Percentiles rank a stretch among this genome's conserved stretches.
These are phyloP conservation scores for Monilinia laxa DNA, from an alignment of 2,329 filamentous ascomycete genomes.

Conservation along the genomic window DNA sequence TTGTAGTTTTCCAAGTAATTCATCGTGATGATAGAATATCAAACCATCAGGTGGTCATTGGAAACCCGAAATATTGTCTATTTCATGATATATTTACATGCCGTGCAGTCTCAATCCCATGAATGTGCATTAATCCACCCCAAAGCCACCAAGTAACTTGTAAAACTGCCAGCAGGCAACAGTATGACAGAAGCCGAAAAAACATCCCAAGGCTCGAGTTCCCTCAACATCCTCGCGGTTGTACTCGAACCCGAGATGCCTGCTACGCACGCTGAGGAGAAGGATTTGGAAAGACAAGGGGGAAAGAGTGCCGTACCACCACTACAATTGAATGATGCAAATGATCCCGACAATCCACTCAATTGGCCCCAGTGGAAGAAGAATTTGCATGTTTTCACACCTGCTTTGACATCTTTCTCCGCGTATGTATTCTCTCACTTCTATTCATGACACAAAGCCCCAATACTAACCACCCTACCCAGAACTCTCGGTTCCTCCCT, in stretches of 20 bases:
- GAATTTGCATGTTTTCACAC: slow-evolving; percentile 11
- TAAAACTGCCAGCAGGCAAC: background rate
- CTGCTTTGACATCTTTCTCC: slow-evolving; percentile 1
- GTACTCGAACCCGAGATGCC: background rate
- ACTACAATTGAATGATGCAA: slow-evolving; percentile 16
- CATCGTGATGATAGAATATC: background rate
- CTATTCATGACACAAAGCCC: background rate
- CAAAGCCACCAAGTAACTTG: background rate
- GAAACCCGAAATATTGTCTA: background rate
- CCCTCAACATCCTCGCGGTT: background rate
- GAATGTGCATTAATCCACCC: background rate
- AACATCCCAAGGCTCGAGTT: background rate
- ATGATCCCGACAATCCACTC: slow-evolving; percentile 28
- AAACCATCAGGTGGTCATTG: background rate
- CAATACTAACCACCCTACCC: background rate
- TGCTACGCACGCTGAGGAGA: background rate
- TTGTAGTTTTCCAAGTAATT: background rate
- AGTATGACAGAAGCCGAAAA: background rate
- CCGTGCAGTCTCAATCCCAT: background rate
- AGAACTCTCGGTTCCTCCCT: background rate
- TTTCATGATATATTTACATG: background rate
- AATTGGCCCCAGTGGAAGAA: slow-evolving; percentile 28
- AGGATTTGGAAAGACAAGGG: slow-evolving; percentile 1
- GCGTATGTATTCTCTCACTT: background rate
- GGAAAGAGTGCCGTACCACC: background rate